phyloP scores from a whole-genome alignment of 2,329 filamentous ascomycete genomes.

The Ophiocordyceps sinensis region DNA sequence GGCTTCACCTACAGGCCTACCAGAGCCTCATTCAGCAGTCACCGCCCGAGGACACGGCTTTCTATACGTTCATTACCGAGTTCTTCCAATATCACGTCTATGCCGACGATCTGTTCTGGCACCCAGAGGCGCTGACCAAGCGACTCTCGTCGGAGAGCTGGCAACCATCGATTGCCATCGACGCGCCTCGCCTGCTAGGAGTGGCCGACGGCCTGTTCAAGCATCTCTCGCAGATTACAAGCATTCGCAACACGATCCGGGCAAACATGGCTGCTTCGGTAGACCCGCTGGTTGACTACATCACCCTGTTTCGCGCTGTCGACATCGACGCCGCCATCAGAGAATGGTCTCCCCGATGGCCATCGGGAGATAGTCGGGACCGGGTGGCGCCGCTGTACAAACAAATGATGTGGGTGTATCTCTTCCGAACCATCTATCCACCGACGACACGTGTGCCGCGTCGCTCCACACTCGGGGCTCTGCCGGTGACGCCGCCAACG shows the following conservation, averaged over 20 bases:
- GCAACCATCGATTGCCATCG: constrained; percentile 24
- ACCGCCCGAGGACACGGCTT: constrained; percentile 49
- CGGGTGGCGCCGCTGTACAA: constrained; percentile 45
- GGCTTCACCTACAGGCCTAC: constrained; percentile 66
- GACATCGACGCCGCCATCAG: constrained; percentile 63
- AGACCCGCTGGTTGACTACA: constrained; percentile 60
- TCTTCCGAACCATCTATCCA: constrained; percentile 46
- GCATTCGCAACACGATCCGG: constrained; percentile 61
- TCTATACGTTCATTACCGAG: constrained; percentile 50
- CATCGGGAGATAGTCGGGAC: constrained; percentile 40
- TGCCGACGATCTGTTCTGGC: constrained; percentile 46
- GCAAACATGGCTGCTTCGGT: constrained; percentile 44
- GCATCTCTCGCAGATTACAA: constrained; percentile 65
- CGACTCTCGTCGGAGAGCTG: constrained; percentile 29
- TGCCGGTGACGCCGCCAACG: constrained; percentile 8
- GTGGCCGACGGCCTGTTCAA: constrained; percentile 71
- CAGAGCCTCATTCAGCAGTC: constrained; percentile 52
- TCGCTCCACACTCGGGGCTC: constrained; percentile 15
- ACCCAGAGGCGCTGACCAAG: constrained; percentile 22
- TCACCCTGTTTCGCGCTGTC: constrained; percentile 55
- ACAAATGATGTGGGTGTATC: constrained; percentile 52
- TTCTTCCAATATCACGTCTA: constrained; percentile 77
- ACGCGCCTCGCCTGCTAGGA: constrained; percentile 51
- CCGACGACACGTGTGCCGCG: constrained; percentile 21
- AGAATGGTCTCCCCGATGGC: constrained; percentile 56